Evolutionary conservation across 345 rosid species (phyloP).

Genomic region (Durio zibethinus): DNA sequence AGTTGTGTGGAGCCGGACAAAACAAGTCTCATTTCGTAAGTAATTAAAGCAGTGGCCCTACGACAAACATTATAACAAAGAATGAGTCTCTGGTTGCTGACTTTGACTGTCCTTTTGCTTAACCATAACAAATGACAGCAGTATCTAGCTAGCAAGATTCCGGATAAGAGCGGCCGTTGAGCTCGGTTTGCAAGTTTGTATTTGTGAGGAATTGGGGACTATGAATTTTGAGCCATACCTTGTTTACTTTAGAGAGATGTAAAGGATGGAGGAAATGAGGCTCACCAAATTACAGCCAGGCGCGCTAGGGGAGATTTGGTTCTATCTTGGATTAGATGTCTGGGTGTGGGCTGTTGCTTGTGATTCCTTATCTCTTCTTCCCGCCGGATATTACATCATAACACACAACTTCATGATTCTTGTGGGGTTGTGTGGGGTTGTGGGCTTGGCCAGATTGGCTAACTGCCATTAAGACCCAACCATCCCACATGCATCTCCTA

Average conservation of each 20-base stretch:
- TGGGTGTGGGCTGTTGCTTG: constrained; percentile 15
- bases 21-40: constrained; percentile 1
- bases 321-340: constrained; percentile 4
- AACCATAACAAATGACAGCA: neutral
- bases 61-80: neutral
- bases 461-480: constrained; percentile 6
- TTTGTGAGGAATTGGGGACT: neutral
- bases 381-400: constrained; percentile 14
- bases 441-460: constrained; percentile 15
- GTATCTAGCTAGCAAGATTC: constrained; percentile 2
- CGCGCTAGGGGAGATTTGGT: neutral
- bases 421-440: constrained; percentile 4
- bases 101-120: neutral
- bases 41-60: neutral
- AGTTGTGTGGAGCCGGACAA: neutral
- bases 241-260: neutral
- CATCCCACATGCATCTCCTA: constrained; percentile 10
- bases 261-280: neutral
- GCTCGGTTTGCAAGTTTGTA: neutral
- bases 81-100: neutral
- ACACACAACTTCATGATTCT: constrained; percentile 4
- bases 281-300: neutral
- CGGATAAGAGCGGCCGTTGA: neutral
- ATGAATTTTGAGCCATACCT: constrained; percentile 2
- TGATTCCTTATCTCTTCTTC: neutral